These are phyloP conservation scores for Epipyxis sp. DNA, from an alignment of 108 stramenopile genomes.

Conservation along the genomic window DNA sequence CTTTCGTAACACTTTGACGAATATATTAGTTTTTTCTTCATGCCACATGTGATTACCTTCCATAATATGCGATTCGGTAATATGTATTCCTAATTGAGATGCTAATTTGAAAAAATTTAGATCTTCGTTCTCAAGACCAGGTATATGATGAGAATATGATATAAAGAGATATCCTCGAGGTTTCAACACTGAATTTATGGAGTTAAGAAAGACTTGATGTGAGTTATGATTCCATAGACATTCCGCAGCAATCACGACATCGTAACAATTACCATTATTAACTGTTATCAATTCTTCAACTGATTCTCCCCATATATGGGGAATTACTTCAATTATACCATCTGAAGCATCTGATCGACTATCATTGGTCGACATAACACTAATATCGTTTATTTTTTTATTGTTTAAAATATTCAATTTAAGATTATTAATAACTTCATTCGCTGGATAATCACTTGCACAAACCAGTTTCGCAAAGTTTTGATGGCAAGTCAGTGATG, in stretches of 20 bases:
- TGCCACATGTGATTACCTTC: slow-evolving; percentile 11
- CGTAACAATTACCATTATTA: not conserved
- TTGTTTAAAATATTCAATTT: not conserved
- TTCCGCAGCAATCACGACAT: not conserved
- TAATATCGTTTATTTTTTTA: not conserved
- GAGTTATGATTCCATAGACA: slow-evolving; percentile 5
- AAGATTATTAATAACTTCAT: not conserved
- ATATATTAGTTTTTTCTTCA: not conserved
- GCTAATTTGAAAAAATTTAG: not conserved
- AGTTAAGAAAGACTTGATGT: not conserved
- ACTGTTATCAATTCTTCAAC: not conserved
- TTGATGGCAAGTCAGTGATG: not conserved
- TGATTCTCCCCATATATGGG: not conserved
- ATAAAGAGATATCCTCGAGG: not conserved
- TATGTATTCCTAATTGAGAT: not conserved
- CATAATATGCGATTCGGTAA: not conserved
- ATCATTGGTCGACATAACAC: too few species aligned
- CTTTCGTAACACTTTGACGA: too few species aligned
- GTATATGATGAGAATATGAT: slow-evolving; percentile 10
- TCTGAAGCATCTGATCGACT: too few species aligned
- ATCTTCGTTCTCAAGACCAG: not conserved
- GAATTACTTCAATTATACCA: not conserved
- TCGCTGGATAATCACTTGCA: not conserved
- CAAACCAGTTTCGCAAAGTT: not conserved
- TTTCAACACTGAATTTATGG: not conserved